These are phyloP conservation scores for Cyclostephanos invisitatus DNA, from an alignment of 108 stramenopile species.

Conservation along the genomic window DNA sequence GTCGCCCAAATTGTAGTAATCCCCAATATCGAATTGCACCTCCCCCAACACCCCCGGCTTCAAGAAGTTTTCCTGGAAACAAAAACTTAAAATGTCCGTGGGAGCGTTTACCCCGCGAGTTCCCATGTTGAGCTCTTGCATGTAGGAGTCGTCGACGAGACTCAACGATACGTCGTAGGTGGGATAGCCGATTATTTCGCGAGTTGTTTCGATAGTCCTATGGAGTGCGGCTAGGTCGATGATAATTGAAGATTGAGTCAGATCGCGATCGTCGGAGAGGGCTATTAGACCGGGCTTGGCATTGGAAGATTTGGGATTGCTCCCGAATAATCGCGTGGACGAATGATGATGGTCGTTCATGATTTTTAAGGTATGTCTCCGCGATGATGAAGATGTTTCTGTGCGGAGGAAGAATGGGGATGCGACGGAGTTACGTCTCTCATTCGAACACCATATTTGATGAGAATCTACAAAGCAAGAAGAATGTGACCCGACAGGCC, in stretches of 20 bases:
- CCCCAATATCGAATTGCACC: slow-evolving; percentile 70
- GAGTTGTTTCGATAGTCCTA: slow-evolving; percentile 51
- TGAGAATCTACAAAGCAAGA: background rate
- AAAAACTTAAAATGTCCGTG: slow-evolving; percentile 91
- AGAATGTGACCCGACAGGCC: background rate
- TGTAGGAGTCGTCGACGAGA: slow-evolving; percentile 70
- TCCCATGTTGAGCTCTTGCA: slow-evolving; percentile 73
- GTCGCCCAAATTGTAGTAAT: slow-evolving; percentile 89
- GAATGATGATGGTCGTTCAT: background rate
- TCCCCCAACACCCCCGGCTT: slow-evolving; percentile 66
- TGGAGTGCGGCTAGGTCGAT: slow-evolving; percentile 32
- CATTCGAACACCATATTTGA: background rate
- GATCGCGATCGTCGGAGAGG: slow-evolving; percentile 40
- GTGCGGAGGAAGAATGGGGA: background rate
- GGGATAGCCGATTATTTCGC: slow-evolving; percentile 63
- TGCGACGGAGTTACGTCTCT: background rate
- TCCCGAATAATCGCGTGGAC: slow-evolving; percentile 33
- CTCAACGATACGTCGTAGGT: slow-evolving; percentile 72
- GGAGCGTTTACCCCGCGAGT: slow-evolving; percentile 65
- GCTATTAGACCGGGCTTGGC: slow-evolving; percentile 27
- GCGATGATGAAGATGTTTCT: background rate
- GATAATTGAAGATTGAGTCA: background rate
- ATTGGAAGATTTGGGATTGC: slow-evolving; percentile 26
- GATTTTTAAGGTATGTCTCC: background rate
- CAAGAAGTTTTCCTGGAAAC: slow-evolving; percentile 56